phyloP scores from a whole-genome alignment of 2,329 filamentous ascomycete species.

The Penicillium expansum region DNA sequence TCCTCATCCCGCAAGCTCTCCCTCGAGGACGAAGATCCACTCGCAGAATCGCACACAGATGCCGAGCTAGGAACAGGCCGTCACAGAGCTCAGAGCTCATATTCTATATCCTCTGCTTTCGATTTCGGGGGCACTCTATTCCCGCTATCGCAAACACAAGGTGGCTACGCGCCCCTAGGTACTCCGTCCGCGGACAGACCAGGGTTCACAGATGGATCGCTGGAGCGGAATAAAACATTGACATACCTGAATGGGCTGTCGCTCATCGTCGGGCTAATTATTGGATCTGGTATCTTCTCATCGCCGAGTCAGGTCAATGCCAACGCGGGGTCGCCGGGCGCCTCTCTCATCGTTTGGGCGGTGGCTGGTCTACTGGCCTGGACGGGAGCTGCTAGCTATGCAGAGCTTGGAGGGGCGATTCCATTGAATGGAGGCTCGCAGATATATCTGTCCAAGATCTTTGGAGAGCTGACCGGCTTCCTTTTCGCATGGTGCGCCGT shows the following conservation, averaged over 20 bases:
- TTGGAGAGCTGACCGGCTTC: conserved; percentile 89
- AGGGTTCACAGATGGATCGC: conserved; percentile 61
- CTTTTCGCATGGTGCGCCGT: conserved; percentile 96
- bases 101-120: conserved; percentile 89
- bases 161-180: conserved; percentile 81
- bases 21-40: conserved; percentile 79
- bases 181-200: conserved; percentile 62
- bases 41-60: conserved; percentile 53
- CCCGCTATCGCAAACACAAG: conserved; percentile 78
- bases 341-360: conserved; percentile 84
- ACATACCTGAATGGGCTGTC: conserved; percentile 93
- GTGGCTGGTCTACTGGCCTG: conserved; percentile 90
- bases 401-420: conserved; percentile 92
- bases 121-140: conserved; percentile 94
- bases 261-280: conserved; percentile 86
- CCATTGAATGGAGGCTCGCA: conserved; percentile 93
- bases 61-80: conserved; percentile 51
- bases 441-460: conserved; percentile 92
- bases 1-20: conserved; percentile 91
- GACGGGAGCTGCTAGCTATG: conserved; percentile 94
- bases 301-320: conserved; percentile 89
- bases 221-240: conserved; percentile 94
- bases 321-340: conserved; percentile 87
- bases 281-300: conserved; percentile 94
- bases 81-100: conserved; percentile 62